Conservation (phyloP, 306 rosid genomes). For the Cucurbita moschata region DNA sequence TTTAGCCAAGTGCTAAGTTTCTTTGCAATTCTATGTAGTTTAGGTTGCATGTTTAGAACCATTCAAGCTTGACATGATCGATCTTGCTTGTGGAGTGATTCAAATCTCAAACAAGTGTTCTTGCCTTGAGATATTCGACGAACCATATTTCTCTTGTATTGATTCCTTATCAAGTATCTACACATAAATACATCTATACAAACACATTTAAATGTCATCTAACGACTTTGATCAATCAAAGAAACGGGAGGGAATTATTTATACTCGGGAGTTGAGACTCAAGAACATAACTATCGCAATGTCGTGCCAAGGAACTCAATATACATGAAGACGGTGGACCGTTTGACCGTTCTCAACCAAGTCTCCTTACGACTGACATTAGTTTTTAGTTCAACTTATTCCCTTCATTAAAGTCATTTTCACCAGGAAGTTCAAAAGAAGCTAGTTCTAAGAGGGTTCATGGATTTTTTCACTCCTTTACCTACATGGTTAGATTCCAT, state of each 20-base stretch:
- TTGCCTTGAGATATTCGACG: no score
- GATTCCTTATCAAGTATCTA: neutral
- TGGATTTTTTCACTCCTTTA: neutral
- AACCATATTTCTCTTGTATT: no score
- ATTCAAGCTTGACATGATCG: no score
- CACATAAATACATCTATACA: neutral
- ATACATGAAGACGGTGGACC: neutral
- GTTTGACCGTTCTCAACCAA: neutral
- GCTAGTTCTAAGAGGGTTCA: neutral
- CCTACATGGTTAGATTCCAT: neutral
- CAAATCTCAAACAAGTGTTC: no score
- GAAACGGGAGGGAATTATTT: neutral
- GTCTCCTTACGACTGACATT: neutral
- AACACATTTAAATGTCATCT: neutral
- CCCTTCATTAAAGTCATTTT: neutral
- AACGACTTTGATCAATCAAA: neutral
- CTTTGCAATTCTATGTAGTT: no score
- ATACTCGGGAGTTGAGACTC: neutral
- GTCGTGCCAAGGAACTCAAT: neutral
- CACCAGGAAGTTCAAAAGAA: neutral
- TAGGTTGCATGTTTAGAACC: no score
- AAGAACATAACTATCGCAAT: neutral
- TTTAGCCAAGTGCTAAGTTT: no score
- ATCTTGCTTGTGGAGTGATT: no score
- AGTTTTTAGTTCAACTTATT: neutral